Evolutionary conservation across 805 yeast genomes (phyloP).

Genomic region (Cyberlindnera euphorbiiphila): DNA sequence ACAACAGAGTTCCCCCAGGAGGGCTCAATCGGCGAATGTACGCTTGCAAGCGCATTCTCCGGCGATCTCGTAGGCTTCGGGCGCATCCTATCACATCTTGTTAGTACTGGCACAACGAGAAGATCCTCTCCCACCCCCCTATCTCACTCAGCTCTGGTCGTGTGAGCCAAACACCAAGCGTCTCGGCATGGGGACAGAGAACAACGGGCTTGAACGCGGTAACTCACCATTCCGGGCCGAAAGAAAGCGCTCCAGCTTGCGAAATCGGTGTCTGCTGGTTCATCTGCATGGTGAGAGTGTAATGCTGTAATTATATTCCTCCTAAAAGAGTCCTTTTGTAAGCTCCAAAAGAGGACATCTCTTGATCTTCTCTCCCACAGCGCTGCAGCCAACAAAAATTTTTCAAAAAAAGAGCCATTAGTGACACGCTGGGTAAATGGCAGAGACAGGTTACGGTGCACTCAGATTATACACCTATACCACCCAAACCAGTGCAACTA

Average conservation of each 20-base stretch:
- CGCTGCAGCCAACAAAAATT: no score
- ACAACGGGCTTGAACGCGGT: not conserved
- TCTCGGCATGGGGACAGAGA: no score
- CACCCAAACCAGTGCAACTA: not conserved
- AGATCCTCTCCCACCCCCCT: not conserved
- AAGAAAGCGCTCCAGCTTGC: conserved; percentile 11
- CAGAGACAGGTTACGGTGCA: conserved; percentile 1
- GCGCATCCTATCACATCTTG: conserved; percentile 28
- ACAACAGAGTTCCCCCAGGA: conserved; percentile 7
- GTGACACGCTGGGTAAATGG: conserved; percentile 2
- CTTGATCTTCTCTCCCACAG: no score
- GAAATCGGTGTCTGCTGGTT: conserved; percentile 6
- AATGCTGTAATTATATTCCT: not conserved
- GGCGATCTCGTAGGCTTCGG: conserved; percentile 24
- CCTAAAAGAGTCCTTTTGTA: no score
- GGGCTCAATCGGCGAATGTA: not conserved
- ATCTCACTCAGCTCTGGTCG: not conserved
- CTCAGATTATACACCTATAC: no score
- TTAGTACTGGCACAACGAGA: conserved; percentile 1
- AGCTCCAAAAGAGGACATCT: no score
- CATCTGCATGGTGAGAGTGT: conserved; percentile 7
- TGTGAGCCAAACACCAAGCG: no score
- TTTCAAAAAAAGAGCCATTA: no score
- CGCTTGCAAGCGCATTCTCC: conserved; percentile 1
- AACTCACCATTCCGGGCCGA: conserved; percentile 18